Conservation (phyloP, 805 yeast species). For the Candida sonorensis region DNA sequence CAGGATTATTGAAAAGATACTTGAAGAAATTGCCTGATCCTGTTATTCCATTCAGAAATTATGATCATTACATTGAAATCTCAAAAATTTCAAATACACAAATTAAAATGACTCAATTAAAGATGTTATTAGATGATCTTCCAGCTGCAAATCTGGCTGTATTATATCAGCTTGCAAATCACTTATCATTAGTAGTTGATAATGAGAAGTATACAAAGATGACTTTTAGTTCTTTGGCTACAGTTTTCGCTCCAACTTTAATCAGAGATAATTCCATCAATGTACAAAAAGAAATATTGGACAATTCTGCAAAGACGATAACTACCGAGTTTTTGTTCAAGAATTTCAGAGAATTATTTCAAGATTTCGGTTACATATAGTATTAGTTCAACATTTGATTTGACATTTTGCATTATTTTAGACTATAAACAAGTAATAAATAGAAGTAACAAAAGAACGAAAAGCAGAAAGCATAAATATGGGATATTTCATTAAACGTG, state of each 20-base stretch:
- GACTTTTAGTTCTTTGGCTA: constrained; percentile 76
- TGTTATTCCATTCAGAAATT: constrained; percentile 61
- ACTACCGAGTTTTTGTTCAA: constrained; percentile 66
- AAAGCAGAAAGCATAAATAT: too few relatives aligned
- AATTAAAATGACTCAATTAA: constrained; percentile 37
- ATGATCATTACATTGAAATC: constrained; percentile 59
- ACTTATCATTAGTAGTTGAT: constrained; percentile 53
- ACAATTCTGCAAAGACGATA: constrained; percentile 75
- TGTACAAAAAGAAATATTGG: constrained; percentile 77
- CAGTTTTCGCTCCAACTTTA: constrained; percentile 92
- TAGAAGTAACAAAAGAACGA: too few relatives aligned
- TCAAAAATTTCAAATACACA: constrained; percentile 27
- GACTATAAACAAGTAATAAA: too few relatives aligned
- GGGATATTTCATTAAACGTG: too few relatives aligned
- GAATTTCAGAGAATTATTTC: constrained; percentile 33
- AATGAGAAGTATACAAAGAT: constrained; percentile 60
- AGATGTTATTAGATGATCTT: constrained; percentile 38
- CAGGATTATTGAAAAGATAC: constrained; percentile 83
- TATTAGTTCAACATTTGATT: neutral
- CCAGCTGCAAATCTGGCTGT: constrained; percentile 66
- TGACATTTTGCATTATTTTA: too few relatives aligned
- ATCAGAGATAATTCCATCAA: constrained; percentile 56
- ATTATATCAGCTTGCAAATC: constrained; percentile 51
- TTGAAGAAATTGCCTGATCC: constrained; percentile 82
- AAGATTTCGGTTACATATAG: constrained; percentile 3